Evolutionary conservation across 805 yeast species (phyloP), one percentile per base, ranked within the genome.

Genomic region (Yarrowia divulgata): DNA sequence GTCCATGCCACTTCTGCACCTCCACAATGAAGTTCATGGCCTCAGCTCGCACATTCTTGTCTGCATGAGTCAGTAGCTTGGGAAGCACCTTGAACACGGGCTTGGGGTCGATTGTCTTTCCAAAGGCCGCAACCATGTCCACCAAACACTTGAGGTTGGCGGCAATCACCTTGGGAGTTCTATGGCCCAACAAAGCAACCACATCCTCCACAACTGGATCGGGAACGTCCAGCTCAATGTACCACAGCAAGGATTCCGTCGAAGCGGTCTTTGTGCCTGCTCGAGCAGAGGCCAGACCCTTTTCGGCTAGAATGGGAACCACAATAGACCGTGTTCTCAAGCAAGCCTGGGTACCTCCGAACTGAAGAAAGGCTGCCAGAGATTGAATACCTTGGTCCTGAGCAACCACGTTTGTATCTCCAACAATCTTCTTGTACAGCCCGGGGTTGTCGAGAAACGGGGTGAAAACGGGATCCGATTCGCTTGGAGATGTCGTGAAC

Each of bases 351-450:
- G 84, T 69, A 0, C 88, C 89, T 1, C 90, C 90, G 74, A 77
- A 84, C 73, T 85, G 85, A 52, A 90, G 78, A 73, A 85, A 84
- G 5, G 85, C 82, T 14, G 79, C 78, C 7, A 91, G 77, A 8
- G 90, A 83, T 3, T 79, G 76, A 23, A 92, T 80, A 5, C 91
- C 98, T 1, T 89, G 81, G 75, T 95, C 98, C 72, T 93, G 97
- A 0, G 98, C 97, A 18, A 90, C 95, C 19, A 93, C 97, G 76
- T 95, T 95, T 40, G 89, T 77, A 76, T 95, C 99, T 2, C 85
- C 82, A 8, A 90, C 88, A 49, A 88, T 83, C 72, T 82, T 81
- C 72, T 85, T 87, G 74, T 88, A 81, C 2, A 84, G 67, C 10
- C 85, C 88, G 0, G 92, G 89, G 69, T 82, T 84, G 18, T 78